phyloP scores from a whole-genome alignment of 2,329 filamentous ascomycete genomes.

The Aspergillus japonicus region DNA sequence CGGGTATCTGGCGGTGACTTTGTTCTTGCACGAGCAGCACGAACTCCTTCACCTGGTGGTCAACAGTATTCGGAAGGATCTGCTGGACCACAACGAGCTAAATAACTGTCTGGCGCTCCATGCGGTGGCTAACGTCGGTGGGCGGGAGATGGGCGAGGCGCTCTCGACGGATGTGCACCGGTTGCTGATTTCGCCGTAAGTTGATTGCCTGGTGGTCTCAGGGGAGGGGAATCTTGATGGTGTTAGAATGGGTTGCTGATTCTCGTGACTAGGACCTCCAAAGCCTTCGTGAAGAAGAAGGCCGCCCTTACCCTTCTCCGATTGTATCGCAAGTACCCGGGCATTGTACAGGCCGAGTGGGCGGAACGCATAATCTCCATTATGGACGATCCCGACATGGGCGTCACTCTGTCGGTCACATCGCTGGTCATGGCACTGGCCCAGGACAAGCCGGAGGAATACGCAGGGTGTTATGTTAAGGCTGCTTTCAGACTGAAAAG shows the following conservation, averaged over 20 bases:
- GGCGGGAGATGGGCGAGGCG: slow-evolving; percentile 95
- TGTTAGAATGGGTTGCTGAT: neutral
- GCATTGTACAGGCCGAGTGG: slow-evolving; percentile 95
- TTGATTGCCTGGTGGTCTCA: slow-evolving; percentile 19
- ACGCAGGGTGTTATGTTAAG: slow-evolving; percentile 91
- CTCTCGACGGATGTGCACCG: slow-evolving; percentile 88
- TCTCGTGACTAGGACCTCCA: slow-evolving; percentile 65
- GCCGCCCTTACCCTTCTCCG: slow-evolving; percentile 89
- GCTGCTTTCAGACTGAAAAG: slow-evolving; percentile 85
- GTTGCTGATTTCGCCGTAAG: slow-evolving; percentile 89
- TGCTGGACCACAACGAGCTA: slow-evolving; percentile 91
- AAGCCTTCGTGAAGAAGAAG: slow-evolving; percentile 99
- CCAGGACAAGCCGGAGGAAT: slow-evolving; percentile 91
- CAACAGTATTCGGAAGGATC: slow-evolving; percentile 96
- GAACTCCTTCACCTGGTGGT: slow-evolving; percentile 94
- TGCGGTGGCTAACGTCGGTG: slow-evolving; percentile 95
- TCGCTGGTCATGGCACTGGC: slow-evolving; percentile 92
- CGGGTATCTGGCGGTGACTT: slow-evolving; percentile 92
- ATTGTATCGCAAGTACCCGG: slow-evolving; percentile 89
- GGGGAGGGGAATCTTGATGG: neutral
- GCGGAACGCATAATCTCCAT: slow-evolving; percentile 97
- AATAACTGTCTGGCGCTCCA: slow-evolving; percentile 96
- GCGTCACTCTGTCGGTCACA: slow-evolving; percentile 90
- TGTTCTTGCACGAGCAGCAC: slow-evolving; percentile 96
- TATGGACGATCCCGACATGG: slow-evolving; percentile 94